Percentiles rank a stretch among this genome's conserved stretches.
phyloP scores from a whole-genome alignment of 2,329 filamentous ascomycete species.

The Scedosporium aurantiacum region DNA sequence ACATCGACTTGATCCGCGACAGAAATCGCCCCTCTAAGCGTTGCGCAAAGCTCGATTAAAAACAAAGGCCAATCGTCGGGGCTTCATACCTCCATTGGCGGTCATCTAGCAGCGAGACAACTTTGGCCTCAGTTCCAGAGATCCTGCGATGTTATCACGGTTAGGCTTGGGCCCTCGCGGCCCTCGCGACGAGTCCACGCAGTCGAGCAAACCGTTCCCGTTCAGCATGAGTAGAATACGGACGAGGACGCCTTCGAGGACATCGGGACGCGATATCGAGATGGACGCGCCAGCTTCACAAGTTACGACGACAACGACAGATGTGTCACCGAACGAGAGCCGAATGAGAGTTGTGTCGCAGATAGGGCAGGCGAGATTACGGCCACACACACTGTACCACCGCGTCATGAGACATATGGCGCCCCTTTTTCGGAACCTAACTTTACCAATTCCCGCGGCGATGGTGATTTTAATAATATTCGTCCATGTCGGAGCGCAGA shows the following conservation, averaged over 20 bases:
- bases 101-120: too few species aligned
- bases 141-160: not conserved
- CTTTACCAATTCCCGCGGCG: not conserved
- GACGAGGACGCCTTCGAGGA: not conserved
- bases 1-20: not conserved
- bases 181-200: not conserved
- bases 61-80: too few species aligned
- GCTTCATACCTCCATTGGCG: too few species aligned
- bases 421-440: not conserved
- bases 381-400: not conserved
- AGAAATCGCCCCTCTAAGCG: too few species aligned
- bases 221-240: not conserved
- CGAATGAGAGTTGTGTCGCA: not conserved
- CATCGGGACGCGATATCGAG: not conserved
- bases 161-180: not conserved
- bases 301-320: not conserved
- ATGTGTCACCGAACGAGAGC: not conserved
- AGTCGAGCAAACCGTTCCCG: not conserved
- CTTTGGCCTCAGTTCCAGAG: too few species aligned
- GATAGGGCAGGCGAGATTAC: not conserved
- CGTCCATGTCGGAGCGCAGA: not conserved
- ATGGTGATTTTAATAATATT: slow-evolving; percentile 1
- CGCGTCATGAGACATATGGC: not conserved
- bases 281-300: not conserved
- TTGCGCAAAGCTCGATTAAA: too few species aligned